Base-by-base conservation (phyloP, 2,329 filamentous ascomycete species). In the Pseudogymnoascus sp. region DNA sequence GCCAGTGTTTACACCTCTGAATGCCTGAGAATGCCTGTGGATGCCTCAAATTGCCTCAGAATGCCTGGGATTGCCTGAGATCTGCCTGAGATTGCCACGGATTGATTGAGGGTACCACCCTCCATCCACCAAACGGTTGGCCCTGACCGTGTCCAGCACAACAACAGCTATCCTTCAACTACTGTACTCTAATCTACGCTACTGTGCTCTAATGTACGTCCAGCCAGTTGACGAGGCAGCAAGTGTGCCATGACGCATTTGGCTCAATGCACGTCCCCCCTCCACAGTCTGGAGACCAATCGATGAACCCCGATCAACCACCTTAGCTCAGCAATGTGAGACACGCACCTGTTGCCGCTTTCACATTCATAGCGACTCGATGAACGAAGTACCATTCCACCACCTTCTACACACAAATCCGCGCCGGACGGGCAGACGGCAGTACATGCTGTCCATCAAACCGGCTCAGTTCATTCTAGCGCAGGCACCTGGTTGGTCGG, bases 301-400 rank as follows among this genome's bases (percentile, higher is more conserved):
- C 50, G 50, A 56, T 56, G 50, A 56, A 35, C 50, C 29, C 50
- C 29, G 50, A 56, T 56, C 50, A 16, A 14, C 50, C 29, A 33
- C 29, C 13, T 56, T 56, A 35, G 50, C 50, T 35, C 50, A 56
- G 50, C 50, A 56, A 56, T 6, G 6, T 33, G 29, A 56, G 50
- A 56, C 50, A 56, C 24, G 10, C 26, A 56, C 50, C 50, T 35
- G 50, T 56, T 56, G 50, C 50, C 50, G 50, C 50, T 56, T 56
- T 56, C 50, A 56, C 50, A 19, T 56, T 56, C 50, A 56, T 29
- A 19, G n/a, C n/a, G n/a, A 38, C 14, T 38, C n/a, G 6, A 40
- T 1, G 26, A n/a, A 1, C 2, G 1, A 56, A 21, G 50, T 56
- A 56, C 50, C 19, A 4, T 56, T 56, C 50, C 50, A 56, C 16